phyloP scores from a whole-genome alignment of 108 stramenopile genomes.

The Conticribra weissflogii region DNA sequence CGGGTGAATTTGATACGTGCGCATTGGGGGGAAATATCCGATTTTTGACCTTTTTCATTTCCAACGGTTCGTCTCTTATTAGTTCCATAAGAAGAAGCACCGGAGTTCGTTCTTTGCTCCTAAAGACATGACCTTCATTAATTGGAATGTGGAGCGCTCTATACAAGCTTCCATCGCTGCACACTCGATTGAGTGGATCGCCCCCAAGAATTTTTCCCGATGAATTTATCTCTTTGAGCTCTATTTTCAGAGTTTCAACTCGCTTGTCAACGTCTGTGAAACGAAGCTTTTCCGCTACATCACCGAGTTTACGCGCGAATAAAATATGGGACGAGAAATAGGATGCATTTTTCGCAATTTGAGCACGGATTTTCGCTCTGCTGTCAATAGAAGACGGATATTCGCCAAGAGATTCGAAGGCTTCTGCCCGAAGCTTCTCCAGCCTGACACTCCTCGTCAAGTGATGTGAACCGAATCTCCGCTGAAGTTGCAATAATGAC shows the following conservation, averaged over 20 bases:
- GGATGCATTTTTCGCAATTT: slow-evolving; percentile 80
- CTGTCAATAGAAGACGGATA: slow-evolving; percentile 35
- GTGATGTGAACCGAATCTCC: slow-evolving; percentile 57
- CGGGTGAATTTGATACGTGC: too few species aligned
- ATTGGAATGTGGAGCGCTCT: slow-evolving; percentile 72
- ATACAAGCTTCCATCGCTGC: slow-evolving; percentile 35
- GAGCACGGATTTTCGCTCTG: slow-evolving; percentile 49
- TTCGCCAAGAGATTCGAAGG: slow-evolving; percentile 35
- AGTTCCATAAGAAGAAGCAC: slow-evolving; percentile 78
- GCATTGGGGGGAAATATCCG: not conserved
- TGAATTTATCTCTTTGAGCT: slow-evolving; percentile 69
- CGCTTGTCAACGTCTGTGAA: slow-evolving; percentile 70
- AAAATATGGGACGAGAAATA: slow-evolving; percentile 82
- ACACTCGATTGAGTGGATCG: slow-evolving; percentile 73
- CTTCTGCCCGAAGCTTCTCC: slow-evolving; percentile 53
- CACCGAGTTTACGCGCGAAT: slow-evolving; percentile 79
- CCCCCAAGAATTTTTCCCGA: slow-evolving; percentile 78
- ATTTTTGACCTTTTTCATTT: not conserved
- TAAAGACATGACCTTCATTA: slow-evolving; percentile 88
- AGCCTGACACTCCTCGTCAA: slow-evolving; percentile 72
- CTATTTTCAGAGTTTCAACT: slow-evolving; percentile 44
- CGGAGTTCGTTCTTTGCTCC: slow-evolving; percentile 89
- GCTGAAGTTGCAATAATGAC: slow-evolving; percentile 60
- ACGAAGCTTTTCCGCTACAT: slow-evolving; percentile 81
- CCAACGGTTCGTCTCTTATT: slow-evolving; percentile 26